Evolutionary conservation across 768 basidiomycete genomes (phyloP), one percentile per base, ranked within the genome.

Genomic region (Pulveroboletus sp.): DNA sequence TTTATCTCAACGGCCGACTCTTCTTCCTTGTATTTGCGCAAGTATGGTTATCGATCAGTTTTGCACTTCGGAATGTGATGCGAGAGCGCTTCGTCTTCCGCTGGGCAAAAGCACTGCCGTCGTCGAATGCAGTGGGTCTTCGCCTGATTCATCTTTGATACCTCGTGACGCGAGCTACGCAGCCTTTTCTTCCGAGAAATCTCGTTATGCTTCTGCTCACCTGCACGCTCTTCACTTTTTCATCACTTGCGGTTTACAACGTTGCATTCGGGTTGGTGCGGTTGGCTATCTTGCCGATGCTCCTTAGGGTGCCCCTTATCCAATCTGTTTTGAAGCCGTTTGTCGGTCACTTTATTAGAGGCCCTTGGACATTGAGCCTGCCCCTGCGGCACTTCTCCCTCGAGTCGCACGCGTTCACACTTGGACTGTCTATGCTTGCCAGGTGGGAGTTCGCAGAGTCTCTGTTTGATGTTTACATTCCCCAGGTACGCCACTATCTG

Each of bases 1-100:
- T 80, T 55, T 83, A 87, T 58, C 71, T 89, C 18, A 88, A 88
- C 46, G 85, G 84, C 1, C 78, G 79, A 15, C 68, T 86, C 6
- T 54, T 89, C 8, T 86, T 85, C 60, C 62, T 87, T 15, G 46
- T 80, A 24, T 55, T 78, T 41, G 74, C 80, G 0, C 86, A 89
- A 60, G 9, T 73, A 3, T 67, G 69, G 37, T 58, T 76, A 8
- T 79, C 80, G 0, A 38, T 68, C 7, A 69, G 71, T 2, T 87
- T 76, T 53, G 66, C 74, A 2, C 61, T 84, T 18, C 75, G 86
- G 7, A 80, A 78, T 31, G 64, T 82, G n/a, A 75, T 86, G 65
- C 71, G 77, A 1, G 86, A 89, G 55, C 77, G 84, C 2, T 78
- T 80, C 51, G 72, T 70, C 9, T 77, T 76, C 51, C 67, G 68